Base-by-base conservation (phyloP, 2,329 filamentous ascomycete species). In the Fusarium sp. region DNA sequence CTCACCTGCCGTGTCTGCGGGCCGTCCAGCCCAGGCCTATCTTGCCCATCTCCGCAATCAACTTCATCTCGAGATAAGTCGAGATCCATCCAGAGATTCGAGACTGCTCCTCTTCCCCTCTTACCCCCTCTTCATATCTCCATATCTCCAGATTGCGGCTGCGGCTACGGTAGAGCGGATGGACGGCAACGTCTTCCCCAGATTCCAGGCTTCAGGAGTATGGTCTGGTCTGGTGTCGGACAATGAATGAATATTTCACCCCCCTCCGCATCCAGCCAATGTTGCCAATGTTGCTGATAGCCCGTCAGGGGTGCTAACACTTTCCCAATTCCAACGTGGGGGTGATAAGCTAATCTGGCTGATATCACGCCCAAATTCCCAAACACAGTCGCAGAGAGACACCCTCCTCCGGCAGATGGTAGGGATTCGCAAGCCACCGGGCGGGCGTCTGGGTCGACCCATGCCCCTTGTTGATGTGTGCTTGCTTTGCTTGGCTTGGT, bases 161-260 rank as follows among this genome's bases (percentile, higher is more conserved):
- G 66, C 35, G 60, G 63, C 57, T 66, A 64, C 68, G 68, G 63
- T 66, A 67, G 30, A 59, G 67, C 74, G 72, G 75, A 67, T 75
- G 64, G 61, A 68, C 68, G 68, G 72, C 62, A 66, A 43, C 52
- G 60, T 57, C 65, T 76, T 76, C 76, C 77, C 77, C 77, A 78
- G 70, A 77, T 76, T 72, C 67, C 68, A 72, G 32, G 30, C 41
- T 54, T 63, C 39, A 70, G 54, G 56, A 70, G 59, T 37, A 16
- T 18, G 14, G 14, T 37, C 34, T 16, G 34, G 34, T 75, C 56
- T 62, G 32, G 62, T 35, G 45, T 61, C 27, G n/a, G 48, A 54
- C n/a, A 35, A 39, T 45, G 50, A 35, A 39, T 45, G 37, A 30
- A 56, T 16, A 20, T 41, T 35, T 57, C 62, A 58, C 48, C 18